Base-by-base conservation (phyloP, 1,139 yeast genomes). In the Pichia sp. region DNA sequence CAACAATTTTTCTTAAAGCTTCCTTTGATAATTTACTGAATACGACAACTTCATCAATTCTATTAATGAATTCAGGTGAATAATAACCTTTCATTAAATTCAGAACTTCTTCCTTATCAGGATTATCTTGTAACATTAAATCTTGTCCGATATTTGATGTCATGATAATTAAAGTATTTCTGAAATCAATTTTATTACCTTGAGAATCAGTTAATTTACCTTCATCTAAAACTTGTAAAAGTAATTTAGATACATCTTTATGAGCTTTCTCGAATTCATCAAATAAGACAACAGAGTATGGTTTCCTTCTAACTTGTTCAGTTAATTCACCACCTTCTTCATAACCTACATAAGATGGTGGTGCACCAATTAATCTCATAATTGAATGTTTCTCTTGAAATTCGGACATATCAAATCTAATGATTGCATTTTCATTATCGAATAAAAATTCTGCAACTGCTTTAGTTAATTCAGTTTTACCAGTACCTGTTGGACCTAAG, bases 211-310 rank as follows among this genome's bases (percentile, higher is more conserved):
- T 89, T 51, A 91, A 69, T 41, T 83, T 77, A 41, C 98, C 98
- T 61, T 91, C 98, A 62, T 91, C 98, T 42, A 91, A 68, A 0
- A 91, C 97, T 62, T 91, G 98, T 43, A 91, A 67, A 43, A 91
- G 67, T 36, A 91, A 72, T 59, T 91, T 91, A 21, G 94, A 79
- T 23, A 91, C 82, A 62, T 91, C 98, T 5, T 89, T 84, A 59
- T 91, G 97, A 0, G 98, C 97, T 62, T 91, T 91, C 56, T 91
- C 98, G 61, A 91, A 84, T 63, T 91, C 98, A 63, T 91, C 98
- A 61, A 91, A 91, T 46, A 91, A 67, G 2, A 91, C 82, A 33
- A 91, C 95, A 1, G 96, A 74, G 53, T 91, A 91, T 15, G 98
- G 98, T 56, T 86, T 89, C 54, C 97, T 75, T 59, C 96, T 75